Evolutionary conservation across 2,329 filamentous ascomycete species (phyloP).

Genomic region (Elsinoe fawcettii): DNA sequence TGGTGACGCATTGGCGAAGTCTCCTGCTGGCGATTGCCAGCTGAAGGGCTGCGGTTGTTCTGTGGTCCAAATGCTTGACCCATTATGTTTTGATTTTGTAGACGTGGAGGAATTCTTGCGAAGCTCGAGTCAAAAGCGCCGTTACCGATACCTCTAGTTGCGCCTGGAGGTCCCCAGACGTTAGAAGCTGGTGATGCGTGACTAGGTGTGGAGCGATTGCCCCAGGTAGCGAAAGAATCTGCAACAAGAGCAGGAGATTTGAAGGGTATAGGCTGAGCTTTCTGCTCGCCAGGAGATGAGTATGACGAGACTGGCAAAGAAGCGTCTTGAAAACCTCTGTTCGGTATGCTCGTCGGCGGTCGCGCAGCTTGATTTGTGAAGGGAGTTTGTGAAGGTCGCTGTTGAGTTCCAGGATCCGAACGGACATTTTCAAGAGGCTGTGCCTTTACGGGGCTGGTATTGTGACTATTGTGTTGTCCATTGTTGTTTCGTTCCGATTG

Average conservation of each 20-base stretch:
- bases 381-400: slow-evolving; percentile 5
- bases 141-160: slow-evolving; percentile 65
- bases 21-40: slow-evolving; percentile 15
- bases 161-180: slow-evolving; percentile 64
- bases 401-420: slow-evolving; percentile 7
- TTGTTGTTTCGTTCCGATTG: not conserved
- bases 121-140: slow-evolving; percentile 64
- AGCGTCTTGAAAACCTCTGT: not conserved
- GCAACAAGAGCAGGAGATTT: slow-evolving; percentile 18
- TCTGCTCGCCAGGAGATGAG: slow-evolving; percentile 31
- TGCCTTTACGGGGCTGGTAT: slow-evolving; percentile 5
- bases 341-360: not conserved
- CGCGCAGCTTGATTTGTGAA: slow-evolving; percentile 51
- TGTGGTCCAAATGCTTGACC: slow-evolving; percentile 19
- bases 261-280: slow-evolving; percentile 25
- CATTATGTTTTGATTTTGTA: slow-evolving; percentile 27
- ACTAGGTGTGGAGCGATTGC: slow-evolving; percentile 20
- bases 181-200: slow-evolving; percentile 45
- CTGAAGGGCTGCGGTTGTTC: slow-evolving; percentile 5
- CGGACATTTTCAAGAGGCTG: slow-evolving; percentile 9
- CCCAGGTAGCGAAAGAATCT: slow-evolving; percentile 18
- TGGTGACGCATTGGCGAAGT: slow-evolving; percentile 15
- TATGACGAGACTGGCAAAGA: slow-evolving; percentile 41
- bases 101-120: slow-evolving; percentile 41
- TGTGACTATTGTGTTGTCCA: not conserved